Evolutionary conservation across 192 early-diverging fungal genomes (phyloP).

Genomic region (Coemansia sp.): DNA sequence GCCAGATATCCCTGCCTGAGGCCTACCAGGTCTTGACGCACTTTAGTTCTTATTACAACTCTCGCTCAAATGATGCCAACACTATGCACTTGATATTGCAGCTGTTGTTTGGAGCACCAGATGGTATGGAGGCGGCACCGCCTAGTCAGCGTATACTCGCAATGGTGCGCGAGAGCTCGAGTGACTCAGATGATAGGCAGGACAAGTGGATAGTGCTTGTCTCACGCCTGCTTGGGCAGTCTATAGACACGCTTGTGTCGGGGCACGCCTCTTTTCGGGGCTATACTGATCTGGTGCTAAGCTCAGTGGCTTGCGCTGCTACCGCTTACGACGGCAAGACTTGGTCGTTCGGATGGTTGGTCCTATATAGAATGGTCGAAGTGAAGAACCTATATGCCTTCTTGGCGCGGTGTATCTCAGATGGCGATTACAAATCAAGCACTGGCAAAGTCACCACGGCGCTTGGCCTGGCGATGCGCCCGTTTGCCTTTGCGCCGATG

Average conservation of each 20-base stretch:
- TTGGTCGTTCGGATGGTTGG: background rate
- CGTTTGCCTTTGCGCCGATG: constrained; percentile 12
- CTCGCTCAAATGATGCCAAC: constrained; percentile 13
- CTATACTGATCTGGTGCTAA: constrained; percentile 11
- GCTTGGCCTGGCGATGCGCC: constrained; percentile 20
- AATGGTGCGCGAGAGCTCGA: background rate
- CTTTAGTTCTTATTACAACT: constrained; percentile 44
- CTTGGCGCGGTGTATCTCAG: constrained; percentile 24
- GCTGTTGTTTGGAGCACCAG: constrained; percentile 20
- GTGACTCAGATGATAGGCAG: background rate
- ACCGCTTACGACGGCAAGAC: background rate
- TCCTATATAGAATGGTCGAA: constrained; percentile 23
- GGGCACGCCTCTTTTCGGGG: background rate
- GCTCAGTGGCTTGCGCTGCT: constrained; percentile 9
- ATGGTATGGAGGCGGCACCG: background rate
- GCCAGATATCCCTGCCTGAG: background rate
- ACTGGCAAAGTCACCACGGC: background rate
- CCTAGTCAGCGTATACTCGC: background rate
- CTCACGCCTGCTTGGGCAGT: constrained; percentile 21
- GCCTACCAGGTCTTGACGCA: constrained; percentile 10
- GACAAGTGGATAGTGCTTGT: constrained; percentile 28
- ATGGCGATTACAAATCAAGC: background rate
- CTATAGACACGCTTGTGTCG: constrained; percentile 11
- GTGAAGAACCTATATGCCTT: constrained; percentile 32
- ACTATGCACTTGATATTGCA: constrained; percentile 27